These are phyloP conservation scores for Skeletonema costatum DNA, from an alignment of 108 stramenopile species.

Conservation along the genomic window DNA sequence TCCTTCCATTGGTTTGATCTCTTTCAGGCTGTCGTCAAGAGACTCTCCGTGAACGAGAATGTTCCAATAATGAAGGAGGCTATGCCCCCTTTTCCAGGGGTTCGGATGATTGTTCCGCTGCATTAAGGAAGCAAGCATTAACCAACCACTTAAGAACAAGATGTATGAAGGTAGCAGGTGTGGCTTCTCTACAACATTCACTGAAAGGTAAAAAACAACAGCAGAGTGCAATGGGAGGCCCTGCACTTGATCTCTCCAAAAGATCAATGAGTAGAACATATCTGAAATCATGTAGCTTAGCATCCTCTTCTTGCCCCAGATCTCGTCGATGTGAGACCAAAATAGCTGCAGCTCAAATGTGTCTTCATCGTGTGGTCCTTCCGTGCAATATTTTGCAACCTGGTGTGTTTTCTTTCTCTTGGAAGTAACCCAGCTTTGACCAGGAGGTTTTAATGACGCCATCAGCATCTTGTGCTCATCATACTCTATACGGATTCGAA, in stretches of 20 bases:
- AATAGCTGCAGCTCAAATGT: constrained; percentile 36
- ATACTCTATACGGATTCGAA: constrained; percentile 62
- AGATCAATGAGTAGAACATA: constrained; percentile 54
- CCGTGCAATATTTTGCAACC: constrained; percentile 57
- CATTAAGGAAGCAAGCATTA: constrained; percentile 68
- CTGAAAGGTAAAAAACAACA: constrained; percentile 52
- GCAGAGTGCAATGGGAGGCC: constrained; percentile 73
- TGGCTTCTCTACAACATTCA: constrained; percentile 64
- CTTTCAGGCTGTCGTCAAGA: neutral
- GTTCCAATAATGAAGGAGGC: constrained; percentile 60
- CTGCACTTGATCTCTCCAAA: constrained; percentile 80
- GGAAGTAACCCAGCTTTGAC: constrained; percentile 49
- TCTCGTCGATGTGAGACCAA: constrained; percentile 70
- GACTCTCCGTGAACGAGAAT: constrained; percentile 40
- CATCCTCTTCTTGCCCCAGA: constrained; percentile 56
- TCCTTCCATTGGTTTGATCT: constrained; percentile 33
- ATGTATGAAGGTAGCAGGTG: constrained; percentile 51
- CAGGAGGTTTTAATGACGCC: constrained; percentile 22
- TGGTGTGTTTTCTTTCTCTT: constrained; percentile 56
- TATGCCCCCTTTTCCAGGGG: constrained; percentile 70
- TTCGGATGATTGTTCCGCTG: constrained; percentile 64
- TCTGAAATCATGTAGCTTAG: constrained; percentile 36
- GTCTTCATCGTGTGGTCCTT: constrained; percentile 55
- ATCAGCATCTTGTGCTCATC: constrained; percentile 57
- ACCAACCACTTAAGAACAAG: constrained; percentile 61